Percentiles rank a stretch among this genome's conserved stretches.
Conservation (phyloP, 139 green algal genomes). For the Picochlorum sp. region DNA sequence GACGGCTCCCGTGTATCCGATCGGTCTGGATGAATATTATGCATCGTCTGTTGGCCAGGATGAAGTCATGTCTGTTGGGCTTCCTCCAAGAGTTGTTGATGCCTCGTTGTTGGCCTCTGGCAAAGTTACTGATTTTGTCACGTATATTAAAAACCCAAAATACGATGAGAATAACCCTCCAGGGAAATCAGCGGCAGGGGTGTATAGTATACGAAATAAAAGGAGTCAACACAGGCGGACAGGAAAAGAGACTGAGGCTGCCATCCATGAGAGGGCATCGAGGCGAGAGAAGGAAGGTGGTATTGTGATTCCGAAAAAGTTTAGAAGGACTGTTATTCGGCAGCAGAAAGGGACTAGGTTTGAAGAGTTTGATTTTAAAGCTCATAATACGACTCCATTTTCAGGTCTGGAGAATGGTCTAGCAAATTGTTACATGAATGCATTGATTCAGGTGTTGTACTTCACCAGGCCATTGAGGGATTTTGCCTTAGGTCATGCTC, state of each 20-base stretch:
- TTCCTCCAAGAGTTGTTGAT: constrained; percentile 35
- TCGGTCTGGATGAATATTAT: constrained; percentile 11
- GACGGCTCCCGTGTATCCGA: background rate
- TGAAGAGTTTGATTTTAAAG: constrained; percentile 72
- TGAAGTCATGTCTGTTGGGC: constrained; percentile 32
- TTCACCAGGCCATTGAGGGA: constrained; percentile 64
- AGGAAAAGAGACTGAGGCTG: background rate
- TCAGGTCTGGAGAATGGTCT: constrained; percentile 89
- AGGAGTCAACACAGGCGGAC: constrained; percentile 31
- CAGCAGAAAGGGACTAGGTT: constrained; percentile 48
- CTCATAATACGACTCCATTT: constrained; percentile 83
- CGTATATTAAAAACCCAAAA: constrained; percentile 72
- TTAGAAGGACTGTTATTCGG: constrained; percentile 50
- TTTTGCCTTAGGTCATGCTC: constrained; percentile 47
- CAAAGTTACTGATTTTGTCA: constrained; percentile 72
- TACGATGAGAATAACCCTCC: constrained; percentile 33
- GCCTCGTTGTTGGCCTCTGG: constrained; percentile 41
- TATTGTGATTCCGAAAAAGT: constrained; percentile 53
- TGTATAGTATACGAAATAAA: constrained; percentile 40
- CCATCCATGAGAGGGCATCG: constrained; percentile 21
- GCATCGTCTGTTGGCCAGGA: constrained; percentile 41
- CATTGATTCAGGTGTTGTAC: constrained; percentile 84
- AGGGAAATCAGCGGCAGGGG: constrained; percentile 29
- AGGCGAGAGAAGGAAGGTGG: constrained; percentile 33
- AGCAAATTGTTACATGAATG: constrained; percentile 88